Evolutionary conservation across 768 basidiomycete species (phyloP).

Genomic region (Mycena filopes): DNA sequence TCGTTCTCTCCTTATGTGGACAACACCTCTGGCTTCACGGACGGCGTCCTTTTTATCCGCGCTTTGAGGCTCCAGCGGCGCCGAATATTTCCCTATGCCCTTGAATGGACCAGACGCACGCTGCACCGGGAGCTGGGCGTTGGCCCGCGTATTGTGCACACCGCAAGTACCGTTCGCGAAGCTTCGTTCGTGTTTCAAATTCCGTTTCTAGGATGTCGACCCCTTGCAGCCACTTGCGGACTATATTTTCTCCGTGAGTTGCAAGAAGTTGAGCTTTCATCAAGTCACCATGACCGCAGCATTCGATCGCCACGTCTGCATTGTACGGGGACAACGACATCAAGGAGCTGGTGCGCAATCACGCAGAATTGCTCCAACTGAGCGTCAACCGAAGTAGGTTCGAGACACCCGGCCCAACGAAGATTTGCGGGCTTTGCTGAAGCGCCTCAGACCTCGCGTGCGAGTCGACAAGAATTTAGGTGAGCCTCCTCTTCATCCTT

Average conservation of each 20-base stretch:
- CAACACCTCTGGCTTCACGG: not conserved
- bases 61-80: not conserved
- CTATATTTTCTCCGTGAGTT: slow-evolving; percentile 2
- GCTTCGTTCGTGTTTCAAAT: not conserved
- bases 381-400: too few relatives aligned
- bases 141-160: too few relatives aligned
- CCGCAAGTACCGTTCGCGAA: too few relatives aligned
- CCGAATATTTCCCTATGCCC: not conserved
- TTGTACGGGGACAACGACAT: slow-evolving; percentile 6
- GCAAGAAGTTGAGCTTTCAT: too few relatives aligned
- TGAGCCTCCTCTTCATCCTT: not conserved
- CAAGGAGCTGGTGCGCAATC: not conserved
- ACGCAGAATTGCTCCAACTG: not conserved
- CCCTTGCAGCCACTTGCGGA: not conserved
- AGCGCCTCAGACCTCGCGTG: not conserved
- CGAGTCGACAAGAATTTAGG: not conserved
- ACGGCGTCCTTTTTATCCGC: not conserved
- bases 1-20: too few relatives aligned
- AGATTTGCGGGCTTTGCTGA: not conserved
- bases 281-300: too few relatives aligned
- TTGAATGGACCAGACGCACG: not conserved
- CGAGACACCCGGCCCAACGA: not conserved
- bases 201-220: not conserved
- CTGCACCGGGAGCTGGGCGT: too few relatives aligned
- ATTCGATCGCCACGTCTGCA: not conserved